Base-by-base conservation (phyloP, 1,284 basidiomycete genomes). In the Fistulinella cinereoalba region DNA sequence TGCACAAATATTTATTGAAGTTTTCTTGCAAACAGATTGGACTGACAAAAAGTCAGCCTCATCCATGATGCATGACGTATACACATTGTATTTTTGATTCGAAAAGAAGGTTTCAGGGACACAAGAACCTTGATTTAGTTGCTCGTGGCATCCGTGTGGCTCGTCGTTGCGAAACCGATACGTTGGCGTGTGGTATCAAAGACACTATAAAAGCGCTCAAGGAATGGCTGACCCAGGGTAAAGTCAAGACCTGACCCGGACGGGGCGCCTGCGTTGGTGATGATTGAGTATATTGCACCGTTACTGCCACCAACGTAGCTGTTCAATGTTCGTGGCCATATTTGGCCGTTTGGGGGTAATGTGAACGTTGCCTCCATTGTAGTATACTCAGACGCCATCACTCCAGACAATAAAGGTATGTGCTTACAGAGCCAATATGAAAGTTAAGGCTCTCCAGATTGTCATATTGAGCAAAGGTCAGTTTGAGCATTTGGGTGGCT, bases 141-240 rank as follows among this genome's bases (percentile, higher is more conserved):
- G 16, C 8, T 34, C 8, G 9, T 19, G 8, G 80, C 69, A 19
- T 46, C 56, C n/a, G 82, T 85, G 67, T 71, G 78, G 3, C 67
- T 50, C 3, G 80, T 82, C 32, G 68, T 74, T 11, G 81, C 80
- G 44, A 83, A 73, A n/a, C 81, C 81, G 49, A 83, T 69, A 16
- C 57, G 71, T 8, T 56, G 48, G 64, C 80, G 79, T 37, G 71
- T 66, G 24, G 79, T 80, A 57, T 87, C 85, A 57, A 68, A 85
- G 27, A 83, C 80, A 22, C 75, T 74, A 66, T 85, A 85, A 74
- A 79, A 85, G 23, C 83, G 77, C 64, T 86, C 78, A 43, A 82
- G 68, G 74, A 80, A 83, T 24, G 64, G 58, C 55, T 70, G 74
- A 6, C 80, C 79, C 56, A 77, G 71, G 57, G 79, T 68, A 52